Evolutionary conservation across 768 basidiomycete species (phyloP), one percentile per base, ranked within the genome.

Genomic region (Boletus patriciae): DNA sequence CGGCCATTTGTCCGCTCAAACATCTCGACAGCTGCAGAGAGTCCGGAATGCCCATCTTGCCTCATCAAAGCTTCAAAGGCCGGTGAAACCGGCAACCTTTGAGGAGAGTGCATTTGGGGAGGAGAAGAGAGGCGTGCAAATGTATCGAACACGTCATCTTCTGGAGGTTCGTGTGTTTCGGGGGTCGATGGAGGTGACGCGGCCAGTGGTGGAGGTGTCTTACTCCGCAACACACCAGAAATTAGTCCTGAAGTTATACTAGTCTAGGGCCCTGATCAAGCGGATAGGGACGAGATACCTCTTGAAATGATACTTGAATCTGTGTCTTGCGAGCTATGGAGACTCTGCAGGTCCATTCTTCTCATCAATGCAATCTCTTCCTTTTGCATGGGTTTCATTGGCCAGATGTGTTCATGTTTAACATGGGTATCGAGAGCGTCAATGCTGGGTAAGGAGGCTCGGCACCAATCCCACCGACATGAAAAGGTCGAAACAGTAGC

Each of bases 401-500:
- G 70, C 49, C 67, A 73, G 42, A 82, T 73, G 63, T 86, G 85
- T 12, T 80, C 76, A 27, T 70, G 64, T 15, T 75, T 64, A 42
- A 85, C 77, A 63, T 86, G 85, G 8, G 70, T 59, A 3, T 71
- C 64, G 27, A 85, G 76, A 16, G 74, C 75, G 3, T 66, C 58
- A n/a, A 71, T 67, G 27, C 62, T 73, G 11, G 64, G 44, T 53
- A 79, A 85, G 3, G 71, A 71, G 11, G 66, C 66, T 3, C 79
- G 72, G 50, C 84, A 86, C 79, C 81, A 81, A 6, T 73, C 73
- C 84, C 84, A 85, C 52, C 71, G 73, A 67, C 84, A 85, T 13
- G 71, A 62, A 57, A 76, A 58, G 40, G 60, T 6, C 40, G n/a
- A 10, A 37, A 16, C 34, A 16, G 34, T 36, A 16, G 59, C 18